Evolutionary conservation across 177 flowering plant species (phyloP), one percentile per base, ranked within the genome.

Genomic region (Telopea speciosissima): DNA sequence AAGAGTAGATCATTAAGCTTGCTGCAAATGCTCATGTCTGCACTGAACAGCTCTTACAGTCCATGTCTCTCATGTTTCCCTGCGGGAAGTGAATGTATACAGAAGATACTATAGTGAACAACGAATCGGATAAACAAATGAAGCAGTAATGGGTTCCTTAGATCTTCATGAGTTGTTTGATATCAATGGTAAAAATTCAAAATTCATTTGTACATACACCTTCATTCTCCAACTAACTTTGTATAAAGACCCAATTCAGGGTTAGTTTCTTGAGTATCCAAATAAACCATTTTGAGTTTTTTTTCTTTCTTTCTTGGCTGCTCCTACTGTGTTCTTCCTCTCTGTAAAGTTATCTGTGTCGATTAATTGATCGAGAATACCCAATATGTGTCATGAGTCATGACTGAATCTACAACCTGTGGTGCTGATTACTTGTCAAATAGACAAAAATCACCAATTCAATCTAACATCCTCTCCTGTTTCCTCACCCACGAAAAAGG

Each of bases 371-470:
- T 59, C 64, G 13, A 54, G 54, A 66, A 65, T 16, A 40, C 62
- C 67, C 26, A 71, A 70, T 26, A 22, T 42, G 67, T 60, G 63
- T 24, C 68, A 36, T 58, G 9, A 62, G 63, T 24, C 68, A 36
- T 58, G 9, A 62, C 12, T 9, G 17, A 33, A 65, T 72, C 49
- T 59, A 52, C 54, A 64, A 19, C 19, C 8, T 54, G n/a, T 8
- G 24, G 9, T 45, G 9, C 36, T n/a, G 9, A 24, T 13, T 22
- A 7, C 14, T 28, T 23, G 28, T 22, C 22, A 28, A 36, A 54
- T 61, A 64, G 60, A 33, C 33, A 22, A 7, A 65, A 36, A 69
- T n/a, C 54, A 45, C 31, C 73, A 40, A 36, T 52, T 40, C 69
- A n/a, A 61, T 61, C 63, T 36, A 56, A 4, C 62, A 45, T 67